Base-by-base conservation (phyloP, 129 eudicot species). In the Tagetes patula region DNA sequence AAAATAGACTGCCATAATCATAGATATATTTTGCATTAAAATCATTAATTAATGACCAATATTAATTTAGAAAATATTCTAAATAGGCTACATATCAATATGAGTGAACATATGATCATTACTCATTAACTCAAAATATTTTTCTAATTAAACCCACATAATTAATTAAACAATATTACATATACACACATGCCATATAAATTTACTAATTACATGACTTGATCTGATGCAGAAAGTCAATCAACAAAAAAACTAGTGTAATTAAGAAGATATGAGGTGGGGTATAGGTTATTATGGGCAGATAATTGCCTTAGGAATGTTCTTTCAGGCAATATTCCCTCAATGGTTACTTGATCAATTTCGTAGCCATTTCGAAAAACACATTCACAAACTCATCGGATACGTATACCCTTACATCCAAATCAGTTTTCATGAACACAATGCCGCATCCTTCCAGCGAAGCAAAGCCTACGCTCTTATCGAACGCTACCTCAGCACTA, bases 401-500 rank as follows among this genome's bases (percentile, higher is more conserved):
- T 75, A 63, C 40, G 0, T 87, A 10, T 59, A 75, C 76, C 89
- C 89, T 3, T 84, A 87, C 65, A 49, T 87, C 67, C 36, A 67
- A 0, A 84, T 87, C 61, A 76, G 79, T 32, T 81, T 87, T 60
- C 75, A 50, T 2, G 92, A 87, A 56, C 84, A 75, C 43, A 68
- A 76, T 40, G 66, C 64, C 0, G 77, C 77, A 1, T 9, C 53
- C 27, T 86, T 77, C 71, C 47, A 84, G 42, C 80, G 92, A 13
- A 82, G 83, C 79, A 70, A 54, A 3, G 92, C 89, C 31, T 87
- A 47, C 45, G 34, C 7, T 0, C 76, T 83, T 37, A 81, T 87
- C 40, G 83, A 87, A 65, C 71, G 85, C n/a, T 87, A 87, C 72
- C 87, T 87, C 27, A 56, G 79, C 54, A 11, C 71, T 31, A 46